Conservation (phyloP, 345 rosid species). For the Arabidopsis arenosa region DNA sequence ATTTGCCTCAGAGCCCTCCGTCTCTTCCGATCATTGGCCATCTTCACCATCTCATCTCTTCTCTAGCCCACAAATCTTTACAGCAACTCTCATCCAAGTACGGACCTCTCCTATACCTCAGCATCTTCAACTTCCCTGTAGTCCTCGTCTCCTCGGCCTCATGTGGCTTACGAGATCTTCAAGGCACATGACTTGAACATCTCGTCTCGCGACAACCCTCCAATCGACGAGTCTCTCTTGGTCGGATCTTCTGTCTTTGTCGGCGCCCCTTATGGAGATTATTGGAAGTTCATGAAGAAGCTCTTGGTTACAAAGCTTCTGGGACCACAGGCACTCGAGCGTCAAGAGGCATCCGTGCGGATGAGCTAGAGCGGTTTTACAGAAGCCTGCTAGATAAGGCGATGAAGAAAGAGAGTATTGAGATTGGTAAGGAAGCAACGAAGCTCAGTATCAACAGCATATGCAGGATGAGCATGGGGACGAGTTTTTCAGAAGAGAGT, state of each 20-base stretch:
- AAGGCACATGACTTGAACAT: slow-evolving; percentile 14
- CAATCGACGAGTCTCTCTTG: slow-evolving; percentile 8
- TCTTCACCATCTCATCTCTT: slow-evolving; percentile 27
- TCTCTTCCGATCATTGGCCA: slow-evolving; percentile 37
- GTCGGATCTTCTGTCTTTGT: background rate
- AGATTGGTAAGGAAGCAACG: slow-evolving; percentile 22
- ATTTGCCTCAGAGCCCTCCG: slow-evolving; percentile 32
- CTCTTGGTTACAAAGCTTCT: slow-evolving; percentile 29
- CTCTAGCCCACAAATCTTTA: slow-evolving; percentile 10
- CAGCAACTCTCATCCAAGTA: slow-evolving; percentile 31
- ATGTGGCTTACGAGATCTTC: slow-evolving; percentile 32
- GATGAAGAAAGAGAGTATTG: slow-evolving; percentile 6
- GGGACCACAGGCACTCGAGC: slow-evolving; percentile 9
- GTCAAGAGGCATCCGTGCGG: slow-evolving; percentile 3
- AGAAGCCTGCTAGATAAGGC: slow-evolving; percentile 19
- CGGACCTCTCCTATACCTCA: slow-evolving; percentile 29
- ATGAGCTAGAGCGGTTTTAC: slow-evolving; percentile 24
- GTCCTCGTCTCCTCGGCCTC: slow-evolving; percentile 35
- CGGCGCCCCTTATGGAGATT: slow-evolving; percentile 10
- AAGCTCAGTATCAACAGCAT: slow-evolving; percentile 8
- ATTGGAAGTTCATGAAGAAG: slow-evolving; percentile 36
- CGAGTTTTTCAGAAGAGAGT: slow-evolving; percentile 2
- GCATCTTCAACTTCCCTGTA: slow-evolving; percentile 16
- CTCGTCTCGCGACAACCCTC: background rate
- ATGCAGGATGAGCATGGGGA: slow-evolving; percentile 18